phyloP scores from a whole-genome alignment of 2,329 filamentous ascomycete genomes.

The Colletotrichum sp. region DNA sequence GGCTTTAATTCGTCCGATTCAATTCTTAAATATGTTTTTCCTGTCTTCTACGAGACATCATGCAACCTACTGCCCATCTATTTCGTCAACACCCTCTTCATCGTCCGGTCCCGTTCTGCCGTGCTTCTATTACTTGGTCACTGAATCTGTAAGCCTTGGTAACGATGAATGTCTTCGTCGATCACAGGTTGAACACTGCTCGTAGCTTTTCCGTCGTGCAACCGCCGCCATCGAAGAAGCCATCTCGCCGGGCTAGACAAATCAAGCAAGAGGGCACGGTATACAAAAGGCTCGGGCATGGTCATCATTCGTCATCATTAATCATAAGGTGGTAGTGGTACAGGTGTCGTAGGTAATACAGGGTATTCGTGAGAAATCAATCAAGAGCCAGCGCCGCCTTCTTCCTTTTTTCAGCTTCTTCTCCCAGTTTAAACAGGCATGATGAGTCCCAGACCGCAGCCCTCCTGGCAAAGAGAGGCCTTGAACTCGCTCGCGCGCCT shows the following conservation, averaged over 20 bases:
- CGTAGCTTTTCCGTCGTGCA: neutral
- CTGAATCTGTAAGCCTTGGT: too few relatives aligned
- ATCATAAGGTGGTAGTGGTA: constrained; percentile 5
- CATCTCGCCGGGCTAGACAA: neutral
- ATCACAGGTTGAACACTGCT: neutral
- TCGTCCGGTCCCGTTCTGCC: too few relatives aligned
- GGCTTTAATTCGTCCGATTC: too few relatives aligned
- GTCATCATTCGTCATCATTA: constrained; percentile 10
- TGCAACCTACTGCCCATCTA: too few relatives aligned
- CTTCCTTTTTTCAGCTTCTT: too few relatives aligned
- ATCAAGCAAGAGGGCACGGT: neutral
- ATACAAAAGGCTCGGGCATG: neutral
- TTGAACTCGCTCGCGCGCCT: constrained; percentile 19
- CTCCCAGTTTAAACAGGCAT: neutral
- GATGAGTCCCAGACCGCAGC: neutral
- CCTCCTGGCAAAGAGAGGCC: constrained; percentile 7
- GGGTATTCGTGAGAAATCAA: constrained; percentile 7
- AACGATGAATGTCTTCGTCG: neutral
- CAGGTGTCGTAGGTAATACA: constrained; percentile 11
- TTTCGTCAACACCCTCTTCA: too few relatives aligned
- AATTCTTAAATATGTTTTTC: too few relatives aligned
- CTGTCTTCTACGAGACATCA: too few relatives aligned
- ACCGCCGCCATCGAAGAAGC: too few relatives aligned
- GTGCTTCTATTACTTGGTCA: too few relatives aligned
- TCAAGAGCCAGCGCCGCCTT: neutral